phyloP scores from a whole-genome alignment of 2,329 filamentous ascomycete genomes.

The Cladosporium colombiae region DNA sequence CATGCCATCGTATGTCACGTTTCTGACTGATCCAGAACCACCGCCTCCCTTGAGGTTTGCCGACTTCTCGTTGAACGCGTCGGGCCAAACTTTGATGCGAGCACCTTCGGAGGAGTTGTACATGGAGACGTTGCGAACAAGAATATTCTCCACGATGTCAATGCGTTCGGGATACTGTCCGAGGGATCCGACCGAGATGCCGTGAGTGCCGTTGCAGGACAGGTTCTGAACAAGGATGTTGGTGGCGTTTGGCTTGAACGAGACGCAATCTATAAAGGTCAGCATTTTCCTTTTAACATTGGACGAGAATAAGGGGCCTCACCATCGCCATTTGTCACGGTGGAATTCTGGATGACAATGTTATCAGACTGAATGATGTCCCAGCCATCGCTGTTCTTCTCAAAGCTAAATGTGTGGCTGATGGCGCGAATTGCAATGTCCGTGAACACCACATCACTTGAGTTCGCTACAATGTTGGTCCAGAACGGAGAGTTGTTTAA shows the following conservation, averaged over 20 bases:
- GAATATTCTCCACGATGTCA: slow-evolving; percentile 70
- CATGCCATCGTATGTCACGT: slow-evolving; percentile 68
- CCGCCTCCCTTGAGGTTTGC: slow-evolving; percentile 67
- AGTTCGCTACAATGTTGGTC: slow-evolving; percentile 68
- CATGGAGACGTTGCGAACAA: slow-evolving; percentile 46
- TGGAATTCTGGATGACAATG: slow-evolving; percentile 67
- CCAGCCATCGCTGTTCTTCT: slow-evolving; percentile 60
- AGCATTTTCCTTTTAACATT: not conserved
- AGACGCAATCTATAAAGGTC: slow-evolving; percentile 57
- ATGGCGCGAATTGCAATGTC: slow-evolving; percentile 61
- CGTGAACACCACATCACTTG: slow-evolving; percentile 62
- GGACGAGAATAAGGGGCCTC: too few relatives aligned
- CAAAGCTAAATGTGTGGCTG: slow-evolving; percentile 54
- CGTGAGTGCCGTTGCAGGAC: slow-evolving; percentile 68
- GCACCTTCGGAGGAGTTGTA: slow-evolving; percentile 59
- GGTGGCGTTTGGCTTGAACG: slow-evolving; percentile 73
- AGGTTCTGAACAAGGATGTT: slow-evolving; percentile 68
- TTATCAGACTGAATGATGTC: slow-evolving; percentile 62
- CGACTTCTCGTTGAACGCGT: slow-evolving; percentile 55
- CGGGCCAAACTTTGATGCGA: slow-evolving; percentile 74
- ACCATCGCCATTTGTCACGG: slow-evolving; percentile 65
- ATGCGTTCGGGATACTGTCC: slow-evolving; percentile 65
- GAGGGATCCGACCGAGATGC: slow-evolving; percentile 70
- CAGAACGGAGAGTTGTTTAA: slow-evolving; percentile 63
- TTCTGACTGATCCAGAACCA: slow-evolving; percentile 62